Percentiles rank a stretch among this genome's conserved stretches.
phyloP scores from a whole-genome alignment of 2,329 filamentous ascomycete genomes.

The Pseudogymnoascus sp. region DNA sequence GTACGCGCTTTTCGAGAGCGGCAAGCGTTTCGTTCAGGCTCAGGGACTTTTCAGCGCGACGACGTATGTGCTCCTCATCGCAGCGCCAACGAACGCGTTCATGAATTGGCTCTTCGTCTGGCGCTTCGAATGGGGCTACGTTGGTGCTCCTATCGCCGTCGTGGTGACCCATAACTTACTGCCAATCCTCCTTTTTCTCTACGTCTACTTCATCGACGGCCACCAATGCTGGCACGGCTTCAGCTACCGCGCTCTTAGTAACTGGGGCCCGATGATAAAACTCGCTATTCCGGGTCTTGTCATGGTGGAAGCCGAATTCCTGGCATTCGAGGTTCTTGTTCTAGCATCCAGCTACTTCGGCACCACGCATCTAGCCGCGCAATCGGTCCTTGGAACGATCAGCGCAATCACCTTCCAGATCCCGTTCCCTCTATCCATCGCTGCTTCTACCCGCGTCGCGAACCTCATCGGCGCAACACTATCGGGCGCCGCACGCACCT shows the following conservation, averaged over 20 bases:
- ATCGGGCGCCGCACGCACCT: slow-evolving; percentile 69
- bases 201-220: slow-evolving; percentile 64
- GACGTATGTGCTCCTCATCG: slow-evolving; percentile 67
- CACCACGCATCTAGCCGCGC: slow-evolving; percentile 72
- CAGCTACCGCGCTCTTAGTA: slow-evolving; percentile 58
- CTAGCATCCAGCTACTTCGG: slow-evolving; percentile 75
- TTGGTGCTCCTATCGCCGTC: slow-evolving; percentile 74
- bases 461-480: slow-evolving; percentile 87
- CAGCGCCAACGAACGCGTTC: slow-evolving; percentile 67
- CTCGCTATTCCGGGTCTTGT: slow-evolving; percentile 82
- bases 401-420: slow-evolving; percentile 80
- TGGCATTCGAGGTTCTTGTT: slow-evolving; percentile 87
- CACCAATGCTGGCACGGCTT: slow-evolving; percentile 76
- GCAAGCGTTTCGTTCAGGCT: slow-evolving; percentile 74
- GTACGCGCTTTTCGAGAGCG: slow-evolving; percentile 67
- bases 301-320: slow-evolving; percentile 90
- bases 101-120: slow-evolving; percentile 76
- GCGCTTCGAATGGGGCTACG: slow-evolving; percentile 60
- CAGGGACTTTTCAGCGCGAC: slow-evolving; percentile 76
- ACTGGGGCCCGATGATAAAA: slow-evolving; percentile 79
- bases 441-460: slow-evolving; percentile 78
- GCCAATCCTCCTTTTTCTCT: slow-evolving; percentile 63
- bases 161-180: slow-evolving; percentile 68
- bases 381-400: slow-evolving; percentile 75
- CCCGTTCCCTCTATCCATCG: slow-evolving; percentile 85